Conservation (phyloP, 495 filamentous ascomycete genomes). For the Neurospora sp. region DNA sequence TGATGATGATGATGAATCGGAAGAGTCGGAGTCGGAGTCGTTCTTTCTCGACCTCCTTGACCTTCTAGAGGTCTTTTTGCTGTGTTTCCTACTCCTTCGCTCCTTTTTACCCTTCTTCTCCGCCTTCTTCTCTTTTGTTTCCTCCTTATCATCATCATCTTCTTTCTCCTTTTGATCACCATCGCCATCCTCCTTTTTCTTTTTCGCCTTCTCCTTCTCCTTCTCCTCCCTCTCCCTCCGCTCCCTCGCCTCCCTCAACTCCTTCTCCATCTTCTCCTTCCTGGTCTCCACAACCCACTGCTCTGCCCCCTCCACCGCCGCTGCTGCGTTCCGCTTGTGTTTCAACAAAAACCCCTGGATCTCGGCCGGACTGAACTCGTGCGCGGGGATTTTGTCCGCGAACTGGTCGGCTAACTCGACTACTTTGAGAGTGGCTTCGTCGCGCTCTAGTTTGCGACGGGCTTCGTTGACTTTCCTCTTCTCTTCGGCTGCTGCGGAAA, state of each 20-base stretch:
- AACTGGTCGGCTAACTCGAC: neutral
- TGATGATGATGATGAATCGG: slow-evolving; percentile 2
- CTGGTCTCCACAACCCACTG: slow-evolving; percentile 48
- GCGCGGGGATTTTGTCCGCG: slow-evolving; percentile 38
- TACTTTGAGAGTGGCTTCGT: slow-evolving; percentile 28
- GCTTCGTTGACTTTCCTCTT: slow-evolving; percentile 14
- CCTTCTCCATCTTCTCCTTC: slow-evolving; percentile 49
- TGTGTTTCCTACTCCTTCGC: neutral
- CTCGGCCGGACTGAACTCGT: slow-evolving; percentile 63
- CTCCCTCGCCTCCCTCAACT: slow-evolving; percentile 35
- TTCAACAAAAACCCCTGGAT: slow-evolving; percentile 67
- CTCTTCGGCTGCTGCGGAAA: slow-evolving; percentile 16
- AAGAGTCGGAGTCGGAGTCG: slow-evolving; percentile 4
- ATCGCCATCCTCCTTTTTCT: slow-evolving; percentile 6
- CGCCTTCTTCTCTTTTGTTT: slow-evolving; percentile 14
- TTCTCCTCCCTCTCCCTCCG: slow-evolving; percentile 28
- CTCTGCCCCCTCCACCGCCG: slow-evolving; percentile 44
- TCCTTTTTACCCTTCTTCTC: slow-evolving; percentile 4
- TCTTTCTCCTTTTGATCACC: too few relatives aligned
- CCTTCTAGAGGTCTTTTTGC: slow-evolving; percentile 1
- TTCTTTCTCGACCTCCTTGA: neutral
- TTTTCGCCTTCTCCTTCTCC: slow-evolving; percentile 24
- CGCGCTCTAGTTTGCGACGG: slow-evolving; percentile 21
- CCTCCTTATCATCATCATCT: neutral
- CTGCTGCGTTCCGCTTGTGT: slow-evolving; percentile 53